A percentile compares a stretch with the other conserved stretches of the same genome.
These are phyloP conservation scores for Colletotrichum incanum DNA, from an alignment of 2,329 filamentous ascomycete genomes.

Conservation along the genomic window DNA sequence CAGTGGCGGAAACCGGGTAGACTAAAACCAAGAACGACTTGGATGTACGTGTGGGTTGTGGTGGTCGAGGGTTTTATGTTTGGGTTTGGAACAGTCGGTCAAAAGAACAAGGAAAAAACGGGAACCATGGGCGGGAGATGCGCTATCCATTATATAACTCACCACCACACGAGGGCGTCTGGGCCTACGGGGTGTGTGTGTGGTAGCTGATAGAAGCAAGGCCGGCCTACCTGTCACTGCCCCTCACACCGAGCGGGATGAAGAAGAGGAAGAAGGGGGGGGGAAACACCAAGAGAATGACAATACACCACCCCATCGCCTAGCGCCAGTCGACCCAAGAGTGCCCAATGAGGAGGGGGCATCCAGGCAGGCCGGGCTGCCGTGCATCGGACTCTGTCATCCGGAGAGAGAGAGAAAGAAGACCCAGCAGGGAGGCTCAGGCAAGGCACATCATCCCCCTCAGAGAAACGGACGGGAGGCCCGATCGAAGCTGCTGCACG, in stretches of 20 bases:
- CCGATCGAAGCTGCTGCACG: conserved; percentile 33
- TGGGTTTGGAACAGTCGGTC: background rate
- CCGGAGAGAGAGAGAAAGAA: too few species aligned
- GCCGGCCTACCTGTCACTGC: background rate
- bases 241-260: background rate
- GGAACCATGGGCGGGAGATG: conserved; percentile 25
- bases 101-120: background rate
- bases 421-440: background rate
- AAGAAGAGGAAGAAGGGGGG: too few species aligned
- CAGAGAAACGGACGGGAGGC: background rate
- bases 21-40: background rate
- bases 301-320: background rate
- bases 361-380: conserved; percentile 36
- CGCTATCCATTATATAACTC: conserved; percentile 34
- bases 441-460: conserved; percentile 1
- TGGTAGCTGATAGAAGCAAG: background rate
- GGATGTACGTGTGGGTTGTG: background rate
- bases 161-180: background rate
- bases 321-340: conserved; percentile 5
- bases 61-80: background rate
- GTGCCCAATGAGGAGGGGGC: conserved; percentile 29
- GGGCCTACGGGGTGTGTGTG: background rate
- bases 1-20: background rate
- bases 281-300: conserved; percentile 14
- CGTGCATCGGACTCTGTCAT: conserved; percentile 8